Base-by-base conservation (phyloP, 768 basidiomycete species). In the Amanita molliuscula region DNA sequence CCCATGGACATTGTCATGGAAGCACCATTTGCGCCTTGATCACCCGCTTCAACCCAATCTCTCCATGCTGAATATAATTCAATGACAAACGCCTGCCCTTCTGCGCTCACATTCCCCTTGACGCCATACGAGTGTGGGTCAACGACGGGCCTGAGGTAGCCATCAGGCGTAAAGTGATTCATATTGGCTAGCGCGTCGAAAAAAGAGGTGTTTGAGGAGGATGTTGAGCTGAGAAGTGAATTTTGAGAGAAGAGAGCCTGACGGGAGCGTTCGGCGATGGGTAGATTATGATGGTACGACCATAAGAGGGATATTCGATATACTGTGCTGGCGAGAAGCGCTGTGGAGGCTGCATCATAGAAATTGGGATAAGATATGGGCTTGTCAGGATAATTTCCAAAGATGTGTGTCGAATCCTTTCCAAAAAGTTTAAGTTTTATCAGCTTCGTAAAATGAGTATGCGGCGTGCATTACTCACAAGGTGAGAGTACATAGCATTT, bases 11-110 rank as follows among this genome's bases (percentile, higher is more conserved):
- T 25, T 29, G 44, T 33, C 5, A 11, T 4, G 4, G 26, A 21
- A 18, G 65, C 71, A 16, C 53, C 63, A 57, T 74, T 81, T n/a
- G 62, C 67, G 6, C 82, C 81, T 23, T 68, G 65, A 3, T 74
- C 65, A 0, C 84, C 83, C 25, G 61, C 72, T 0, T 65, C 67
- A 1, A 75, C 71, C 87, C 88, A 91, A 55, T 90, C 89, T 38
- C 73, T 68, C 72, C 81, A 87, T 3, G 85, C 84, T 0, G 86
- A 76, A 51, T 89, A 72, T 65, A 92, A 71, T 58, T 81, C 72
- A 4, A 93, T 62, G 9, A 86, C 77, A 62, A 94, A 94, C 6
- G 84, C 86, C 66, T 93, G 74, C 0, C 73, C 81, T 62, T 94
- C 91, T 1, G 90, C 77, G 52, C 84, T 86, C 16, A 77, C 18